phyloP scores from a whole-genome alignment of 768 basidiomycete species.

The Russula virescens region DNA sequence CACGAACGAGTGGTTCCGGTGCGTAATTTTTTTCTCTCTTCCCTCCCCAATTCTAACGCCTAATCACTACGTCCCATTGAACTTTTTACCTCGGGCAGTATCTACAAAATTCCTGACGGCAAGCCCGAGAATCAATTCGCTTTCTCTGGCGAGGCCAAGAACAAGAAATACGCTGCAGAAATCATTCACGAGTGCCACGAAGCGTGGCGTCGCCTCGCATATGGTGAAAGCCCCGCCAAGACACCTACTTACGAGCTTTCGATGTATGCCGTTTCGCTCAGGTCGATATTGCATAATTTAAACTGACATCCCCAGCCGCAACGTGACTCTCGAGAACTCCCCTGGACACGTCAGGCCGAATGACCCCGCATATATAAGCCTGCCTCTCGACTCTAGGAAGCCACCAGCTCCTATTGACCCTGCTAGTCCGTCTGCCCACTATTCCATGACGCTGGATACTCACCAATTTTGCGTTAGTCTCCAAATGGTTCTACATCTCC shows the following conservation, averaged over 20 bases:
- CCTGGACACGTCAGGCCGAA: slow-evolving; percentile 59
- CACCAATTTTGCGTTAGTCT: slow-evolving; percentile 43
- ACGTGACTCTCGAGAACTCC: slow-evolving; percentile 70
- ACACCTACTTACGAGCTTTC: slow-evolving; percentile 69
- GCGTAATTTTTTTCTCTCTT: slow-evolving; percentile 6
- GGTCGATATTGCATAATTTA: not conserved
- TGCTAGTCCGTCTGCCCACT: slow-evolving; percentile 55
- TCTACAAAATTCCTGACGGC: slow-evolving; percentile 95
- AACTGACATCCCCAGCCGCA: slow-evolving; percentile 48
- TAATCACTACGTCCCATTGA: not conserved
- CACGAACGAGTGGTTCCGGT: slow-evolving; percentile 99
- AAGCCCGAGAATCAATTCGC: slow-evolving; percentile 98
- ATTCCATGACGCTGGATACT: not conserved
- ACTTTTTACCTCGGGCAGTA: slow-evolving; percentile 39
- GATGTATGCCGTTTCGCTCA: slow-evolving; percentile 51
- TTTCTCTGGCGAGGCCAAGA: slow-evolving; percentile 99
- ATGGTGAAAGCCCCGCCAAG: slow-evolving; percentile 71
- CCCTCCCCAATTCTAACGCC: too few species aligned
- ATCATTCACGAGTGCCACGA: slow-evolving; percentile 99
- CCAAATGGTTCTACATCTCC: slow-evolving; percentile 93
- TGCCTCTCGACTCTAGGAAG: slow-evolving; percentile 77
- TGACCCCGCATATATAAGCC: slow-evolving; percentile 54
- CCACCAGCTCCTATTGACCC: slow-evolving; percentile 87
- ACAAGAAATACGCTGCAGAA: slow-evolving; percentile 98
- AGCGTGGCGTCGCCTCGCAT: slow-evolving; percentile 92